These are phyloP conservation scores for Russula griseocarnosa DNA, from an alignment of 768 basidiomycete species.

Conservation along the genomic window DNA sequence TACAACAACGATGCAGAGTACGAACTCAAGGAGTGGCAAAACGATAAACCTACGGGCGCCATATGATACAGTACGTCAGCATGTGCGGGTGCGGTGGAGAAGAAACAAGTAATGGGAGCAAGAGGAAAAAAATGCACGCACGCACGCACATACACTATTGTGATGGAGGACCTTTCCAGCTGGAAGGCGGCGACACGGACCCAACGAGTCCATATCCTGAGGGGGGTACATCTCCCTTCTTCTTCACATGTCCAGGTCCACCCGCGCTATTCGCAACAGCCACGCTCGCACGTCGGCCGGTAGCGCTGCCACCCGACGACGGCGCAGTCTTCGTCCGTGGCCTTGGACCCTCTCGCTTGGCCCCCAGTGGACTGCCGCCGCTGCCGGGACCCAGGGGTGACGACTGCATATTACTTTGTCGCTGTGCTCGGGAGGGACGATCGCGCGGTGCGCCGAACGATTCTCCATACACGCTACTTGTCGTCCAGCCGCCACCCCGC, in stretches of 20 bases:
- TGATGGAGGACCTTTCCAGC: constrained; percentile 33
- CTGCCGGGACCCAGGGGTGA: not conserved
- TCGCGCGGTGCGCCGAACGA: constrained; percentile 31
- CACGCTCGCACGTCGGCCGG: constrained; percentile 2
- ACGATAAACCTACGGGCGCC: not conserved
- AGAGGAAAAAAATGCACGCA: not conserved
- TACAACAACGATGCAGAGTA: not conserved
- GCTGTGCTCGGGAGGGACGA: constrained; percentile 30
- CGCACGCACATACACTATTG: not conserved
- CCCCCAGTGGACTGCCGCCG: constrained; percentile 10
- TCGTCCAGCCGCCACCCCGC: constrained; percentile 38
- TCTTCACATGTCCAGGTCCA: constrained; percentile 7
- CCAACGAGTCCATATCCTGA: constrained; percentile 26
- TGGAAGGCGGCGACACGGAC: constrained; percentile 34
- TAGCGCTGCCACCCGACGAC: constrained; percentile 24
- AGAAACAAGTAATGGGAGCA: not conserved
- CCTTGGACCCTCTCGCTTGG: constrained; percentile 26
- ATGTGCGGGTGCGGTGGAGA: not conserved
- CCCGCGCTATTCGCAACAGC: not conserved
- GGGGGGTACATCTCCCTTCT: constrained; percentile 1
- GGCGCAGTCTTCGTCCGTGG: constrained; percentile 36
- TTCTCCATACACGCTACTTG: constrained; percentile 71
- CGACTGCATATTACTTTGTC: constrained; percentile 17
- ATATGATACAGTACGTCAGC: not conserved
- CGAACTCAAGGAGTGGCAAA: not conserved